Evolutionary conservation across 257 asterid species (phyloP).

Genomic region (Solanum ossicruentum): DNA sequence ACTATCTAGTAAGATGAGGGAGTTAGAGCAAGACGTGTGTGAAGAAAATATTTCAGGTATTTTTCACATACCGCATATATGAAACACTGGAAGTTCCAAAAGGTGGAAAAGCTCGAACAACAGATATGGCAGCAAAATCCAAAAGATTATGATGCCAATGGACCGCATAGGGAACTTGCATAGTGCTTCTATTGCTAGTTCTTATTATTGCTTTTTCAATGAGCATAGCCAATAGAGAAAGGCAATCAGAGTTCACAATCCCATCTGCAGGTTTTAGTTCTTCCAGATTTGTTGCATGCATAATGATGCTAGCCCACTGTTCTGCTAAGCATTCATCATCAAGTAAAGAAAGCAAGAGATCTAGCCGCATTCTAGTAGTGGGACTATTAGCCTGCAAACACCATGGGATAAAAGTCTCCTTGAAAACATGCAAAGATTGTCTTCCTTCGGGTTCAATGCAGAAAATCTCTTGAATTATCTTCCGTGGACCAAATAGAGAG

Average conservation of each 20-base stretch:
- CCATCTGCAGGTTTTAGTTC: conserved; percentile 16
- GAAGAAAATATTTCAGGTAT: background rate
- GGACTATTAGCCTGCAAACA: conserved; percentile 44
- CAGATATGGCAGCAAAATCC: conserved; percentile 50
- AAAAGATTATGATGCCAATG: conserved; percentile 64
- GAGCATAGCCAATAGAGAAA: conserved; percentile 48
- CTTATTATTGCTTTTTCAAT: conserved; percentile 70
- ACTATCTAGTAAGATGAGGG: background rate
- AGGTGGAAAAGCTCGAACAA: conserved; percentile 47
- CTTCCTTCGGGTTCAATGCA: conserved; percentile 29
- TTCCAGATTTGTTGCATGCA: conserved; percentile 31
- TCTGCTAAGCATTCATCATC: conserved; percentile 52
- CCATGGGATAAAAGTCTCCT: conserved; percentile 58
- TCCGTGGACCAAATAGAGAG: conserved; percentile 67
- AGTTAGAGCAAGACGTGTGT: background rate
- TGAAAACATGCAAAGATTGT: conserved; percentile 48
- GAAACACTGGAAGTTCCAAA: conserved; percentile 35
- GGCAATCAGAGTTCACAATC: conserved; percentile 19
- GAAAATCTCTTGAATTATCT: conserved; percentile 43
- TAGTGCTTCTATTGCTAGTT: conserved; percentile 20
- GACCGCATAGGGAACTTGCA: conserved; percentile 20
- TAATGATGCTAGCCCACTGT: conserved; percentile 71
- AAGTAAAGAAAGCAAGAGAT: conserved; percentile 85
- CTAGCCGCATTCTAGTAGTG: conserved; percentile 46
- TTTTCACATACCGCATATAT: conserved; percentile 52